Percentiles rank a stretch among this genome's conserved stretches.
Conservation (phyloP, 257 asterid genomes). For the Mentha longifolia region DNA sequence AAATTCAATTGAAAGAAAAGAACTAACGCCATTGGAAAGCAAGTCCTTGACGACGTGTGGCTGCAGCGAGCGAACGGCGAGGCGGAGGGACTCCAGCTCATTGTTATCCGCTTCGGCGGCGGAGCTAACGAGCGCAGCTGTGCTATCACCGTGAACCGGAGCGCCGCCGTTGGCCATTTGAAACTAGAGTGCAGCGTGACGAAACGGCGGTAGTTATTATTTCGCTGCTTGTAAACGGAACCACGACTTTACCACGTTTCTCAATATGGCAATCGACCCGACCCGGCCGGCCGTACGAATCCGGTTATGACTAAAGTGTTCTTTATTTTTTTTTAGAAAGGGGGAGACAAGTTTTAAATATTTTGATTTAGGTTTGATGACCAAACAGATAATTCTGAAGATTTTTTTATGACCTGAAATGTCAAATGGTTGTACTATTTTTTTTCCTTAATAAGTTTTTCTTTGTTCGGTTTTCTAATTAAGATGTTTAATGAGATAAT, state of each 20-base stretch:
- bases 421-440: no score
- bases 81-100: slow-evolving; percentile 45
- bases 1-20: slow-evolving; percentile 6
- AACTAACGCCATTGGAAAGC: slow-evolving; percentile 63
- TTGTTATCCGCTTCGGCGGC: slow-evolving; percentile 25
- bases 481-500: no score
- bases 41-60: slow-evolving; percentile 57
- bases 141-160: slow-evolving; percentile 31
- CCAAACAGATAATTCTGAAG: no score
- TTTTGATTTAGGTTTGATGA: no score
- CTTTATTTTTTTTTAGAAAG: no score
- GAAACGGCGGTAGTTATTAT: slow-evolving; percentile 35
- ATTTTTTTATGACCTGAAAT: no score
- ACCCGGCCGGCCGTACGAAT: no score
- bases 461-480: no score
- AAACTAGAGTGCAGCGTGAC: background rate
- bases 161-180: slow-evolving; percentile 50
- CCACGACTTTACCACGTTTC: background rate
- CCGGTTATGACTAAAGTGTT: no score
- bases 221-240: background rate
- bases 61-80: slow-evolving; percentile 60
- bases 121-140: slow-evolving; percentile 36
- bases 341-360: no score
- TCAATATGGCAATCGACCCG: background rate
- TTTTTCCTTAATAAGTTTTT: no score